These are phyloP conservation scores for Trichoderma cornu-damae DNA, from an alignment of 2,329 filamentous ascomycete species.

Conservation along the genomic window DNA sequence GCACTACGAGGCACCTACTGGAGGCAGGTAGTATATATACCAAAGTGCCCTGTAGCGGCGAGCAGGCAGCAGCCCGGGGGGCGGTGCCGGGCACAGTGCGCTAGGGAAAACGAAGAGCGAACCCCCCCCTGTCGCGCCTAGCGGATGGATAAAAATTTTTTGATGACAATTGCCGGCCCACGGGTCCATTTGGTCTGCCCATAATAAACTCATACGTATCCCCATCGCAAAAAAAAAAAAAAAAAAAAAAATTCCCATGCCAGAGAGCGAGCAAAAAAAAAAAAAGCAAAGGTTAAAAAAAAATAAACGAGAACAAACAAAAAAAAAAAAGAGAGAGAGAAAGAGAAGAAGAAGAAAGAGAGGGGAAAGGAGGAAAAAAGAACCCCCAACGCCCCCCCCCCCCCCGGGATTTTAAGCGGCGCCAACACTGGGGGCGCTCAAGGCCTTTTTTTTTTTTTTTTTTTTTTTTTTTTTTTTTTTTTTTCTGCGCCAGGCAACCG, in stretches of 20 bases:
- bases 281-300: not conserved
- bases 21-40: too few relatives aligned
- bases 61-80: slow-evolving; percentile 13
- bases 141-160: slow-evolving; percentile 6
- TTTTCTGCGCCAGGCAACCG: not conserved
- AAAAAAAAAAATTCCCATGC: not conserved
- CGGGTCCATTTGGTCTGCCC: not conserved
- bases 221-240: not conserved
- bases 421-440: not conserved
- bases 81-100: slow-evolving; percentile 9
- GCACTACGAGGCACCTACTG: not conserved
- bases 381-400: too few relatives aligned
- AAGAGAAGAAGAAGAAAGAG: not conserved
- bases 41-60: not conserved
- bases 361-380: too few relatives aligned
- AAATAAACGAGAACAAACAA: too few relatives aligned
- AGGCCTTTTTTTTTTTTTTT: too few relatives aligned
- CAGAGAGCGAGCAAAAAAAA: not conserved
- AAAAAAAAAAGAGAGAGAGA: not conserved
- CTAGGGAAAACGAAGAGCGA: not conserved
- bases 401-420: not conserved
- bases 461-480: too few relatives aligned
- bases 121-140: not conserved
- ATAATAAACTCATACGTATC: slow-evolving; percentile 13
- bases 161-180: not conserved